Conservation (phyloP, 2,329 filamentous ascomycete genomes). For the Xylariomycetidae sp. region DNA sequence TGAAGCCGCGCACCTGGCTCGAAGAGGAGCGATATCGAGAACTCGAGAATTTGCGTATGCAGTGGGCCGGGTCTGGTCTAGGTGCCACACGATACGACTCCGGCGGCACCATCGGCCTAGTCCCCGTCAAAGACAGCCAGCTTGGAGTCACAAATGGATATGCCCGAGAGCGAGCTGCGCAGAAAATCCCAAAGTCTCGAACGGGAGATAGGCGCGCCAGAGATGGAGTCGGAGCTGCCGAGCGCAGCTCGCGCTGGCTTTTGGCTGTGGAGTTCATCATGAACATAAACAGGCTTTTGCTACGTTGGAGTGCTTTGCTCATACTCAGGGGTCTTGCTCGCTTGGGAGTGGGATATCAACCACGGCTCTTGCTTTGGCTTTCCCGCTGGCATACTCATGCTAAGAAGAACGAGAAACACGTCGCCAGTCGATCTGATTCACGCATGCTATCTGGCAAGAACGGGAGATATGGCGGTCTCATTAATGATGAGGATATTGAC, state of each 20-base stretch:
- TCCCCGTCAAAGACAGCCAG: slow-evolving; percentile 47
- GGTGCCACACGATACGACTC: slow-evolving; percentile 47
- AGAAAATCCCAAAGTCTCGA: slow-evolving; percentile 46
- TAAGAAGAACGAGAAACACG: slow-evolving; percentile 20
- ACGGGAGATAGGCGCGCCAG: slow-evolving; percentile 40
- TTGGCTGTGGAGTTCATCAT: slow-evolving; percentile 72
- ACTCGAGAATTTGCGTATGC: slow-evolving; percentile 56
- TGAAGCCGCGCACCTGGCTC: slow-evolving; percentile 80
- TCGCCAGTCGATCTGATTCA: too few species aligned
- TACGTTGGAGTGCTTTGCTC: slow-evolving; percentile 53
- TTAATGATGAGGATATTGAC: slow-evolving; percentile 64
- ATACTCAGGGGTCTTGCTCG: slow-evolving; percentile 49
- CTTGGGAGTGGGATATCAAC: slow-evolving; percentile 57
- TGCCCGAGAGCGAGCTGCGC: slow-evolving; percentile 64
- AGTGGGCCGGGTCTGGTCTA: slow-evolving; percentile 43
- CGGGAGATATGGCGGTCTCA: slow-evolving; percentile 49
- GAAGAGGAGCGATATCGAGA: slow-evolving; percentile 82
- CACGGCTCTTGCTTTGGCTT: slow-evolving; percentile 57
- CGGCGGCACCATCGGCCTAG: slow-evolving; percentile 49
- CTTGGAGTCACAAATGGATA: slow-evolving; percentile 52
- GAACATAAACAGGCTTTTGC: slow-evolving; percentile 64
- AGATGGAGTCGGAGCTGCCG: slow-evolving; percentile 72
- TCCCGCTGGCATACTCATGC: slow-evolving; percentile 36
- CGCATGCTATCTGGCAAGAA: too few species aligned
- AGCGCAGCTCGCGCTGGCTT: slow-evolving; percentile 73